A percentile compares a stretch with the other conserved stretches of the same genome.
Evolutionary conservation across 805 yeast genomes (phyloP).

Genomic region (Candida anglica): DNA sequence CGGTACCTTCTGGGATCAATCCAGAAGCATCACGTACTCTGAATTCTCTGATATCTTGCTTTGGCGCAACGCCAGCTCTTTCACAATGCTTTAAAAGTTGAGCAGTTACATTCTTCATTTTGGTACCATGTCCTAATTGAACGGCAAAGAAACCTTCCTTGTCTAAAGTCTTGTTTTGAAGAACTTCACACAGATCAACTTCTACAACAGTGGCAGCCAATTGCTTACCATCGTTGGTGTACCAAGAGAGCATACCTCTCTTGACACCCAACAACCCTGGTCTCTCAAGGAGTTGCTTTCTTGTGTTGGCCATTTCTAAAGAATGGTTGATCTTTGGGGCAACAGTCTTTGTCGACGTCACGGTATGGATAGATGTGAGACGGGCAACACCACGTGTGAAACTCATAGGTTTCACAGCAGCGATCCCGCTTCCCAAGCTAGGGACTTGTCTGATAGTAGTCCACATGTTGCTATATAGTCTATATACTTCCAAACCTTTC

Average conservation of each 20-base stretch:
- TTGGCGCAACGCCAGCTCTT: constrained; percentile 80
- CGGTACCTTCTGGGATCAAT: constrained; percentile 71
- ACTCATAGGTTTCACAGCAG: constrained; percentile 27
- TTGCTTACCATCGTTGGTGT: constrained; percentile 63
- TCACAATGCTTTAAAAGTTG: constrained; percentile 74
- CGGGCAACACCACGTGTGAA: constrained; percentile 38
- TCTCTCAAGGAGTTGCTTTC: constrained; percentile 71
- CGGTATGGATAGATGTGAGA: constrained; percentile 46
- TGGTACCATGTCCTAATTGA: constrained; percentile 79
- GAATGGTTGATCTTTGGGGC: constrained; percentile 60
- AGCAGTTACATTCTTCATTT: constrained; percentile 51
- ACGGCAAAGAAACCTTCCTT: constrained; percentile 82
- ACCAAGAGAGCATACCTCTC: constrained; percentile 88
- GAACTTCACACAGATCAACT: constrained; percentile 83
- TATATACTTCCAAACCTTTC: too few species aligned
- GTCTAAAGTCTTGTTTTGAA: constrained; percentile 63
- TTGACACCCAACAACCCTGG: constrained; percentile 84
- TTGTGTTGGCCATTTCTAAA: constrained; percentile 60
- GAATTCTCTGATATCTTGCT: constrained; percentile 70
- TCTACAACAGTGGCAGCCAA: constrained; percentile 85
- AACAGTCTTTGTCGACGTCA: constrained; percentile 44
- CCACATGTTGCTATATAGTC: not conserved
- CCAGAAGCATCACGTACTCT: constrained; percentile 66
- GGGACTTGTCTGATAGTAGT: not conserved
- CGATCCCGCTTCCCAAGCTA: not conserved